Conservation (phyloP, 2,329 filamentous ascomycete genomes). For the Talaromyces sp. region DNA sequence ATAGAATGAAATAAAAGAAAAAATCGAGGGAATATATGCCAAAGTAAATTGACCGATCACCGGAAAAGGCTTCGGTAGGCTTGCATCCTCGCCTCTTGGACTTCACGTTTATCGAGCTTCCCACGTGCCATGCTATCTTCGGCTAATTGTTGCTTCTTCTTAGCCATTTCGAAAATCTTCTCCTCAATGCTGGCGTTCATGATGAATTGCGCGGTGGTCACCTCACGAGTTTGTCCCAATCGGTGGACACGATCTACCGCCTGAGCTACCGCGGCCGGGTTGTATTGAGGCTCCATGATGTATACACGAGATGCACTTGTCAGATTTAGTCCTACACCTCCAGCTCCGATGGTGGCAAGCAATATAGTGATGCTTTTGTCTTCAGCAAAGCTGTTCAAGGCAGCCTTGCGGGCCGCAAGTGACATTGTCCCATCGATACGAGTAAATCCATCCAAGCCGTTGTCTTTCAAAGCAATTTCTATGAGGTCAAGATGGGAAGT, state of each 20-base stretch:
- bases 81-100: slow-evolving; percentile 59
- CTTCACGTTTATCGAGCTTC: slow-evolving; percentile 56
- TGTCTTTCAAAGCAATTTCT: slow-evolving; percentile 66
- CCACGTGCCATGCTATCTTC: slow-evolving; percentile 74
- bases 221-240: slow-evolving; percentile 80
- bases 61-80: slow-evolving; percentile 57
- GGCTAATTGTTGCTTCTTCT: slow-evolving; percentile 87
- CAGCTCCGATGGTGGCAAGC: slow-evolving; percentile 85
- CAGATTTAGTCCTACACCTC: slow-evolving; percentile 85
- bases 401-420: slow-evolving; percentile 64
- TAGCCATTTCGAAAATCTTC: slow-evolving; percentile 82
- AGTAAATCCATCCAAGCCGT: slow-evolving; percentile 52
- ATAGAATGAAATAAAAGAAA: not conserved
- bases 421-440: slow-evolving; percentile 91
- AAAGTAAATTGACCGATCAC: slow-evolving; percentile 18
- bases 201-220: slow-evolving; percentile 81
- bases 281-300: slow-evolving; percentile 98
- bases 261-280: slow-evolving; percentile 90
- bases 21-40: not conserved
- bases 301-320: slow-evolving; percentile 82
- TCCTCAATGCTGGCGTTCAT: slow-evolving; percentile 91
- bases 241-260: slow-evolving; percentile 90
- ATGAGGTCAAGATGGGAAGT: slow-evolving; percentile 92
- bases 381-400: slow-evolving; percentile 72
- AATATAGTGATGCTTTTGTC: slow-evolving; percentile 70